A percentile compares a stretch with the other conserved stretches of the same genome.
Conservation (phyloP, 768 basidiomycete species). For the Pleurotus citrinopileatus region DNA sequence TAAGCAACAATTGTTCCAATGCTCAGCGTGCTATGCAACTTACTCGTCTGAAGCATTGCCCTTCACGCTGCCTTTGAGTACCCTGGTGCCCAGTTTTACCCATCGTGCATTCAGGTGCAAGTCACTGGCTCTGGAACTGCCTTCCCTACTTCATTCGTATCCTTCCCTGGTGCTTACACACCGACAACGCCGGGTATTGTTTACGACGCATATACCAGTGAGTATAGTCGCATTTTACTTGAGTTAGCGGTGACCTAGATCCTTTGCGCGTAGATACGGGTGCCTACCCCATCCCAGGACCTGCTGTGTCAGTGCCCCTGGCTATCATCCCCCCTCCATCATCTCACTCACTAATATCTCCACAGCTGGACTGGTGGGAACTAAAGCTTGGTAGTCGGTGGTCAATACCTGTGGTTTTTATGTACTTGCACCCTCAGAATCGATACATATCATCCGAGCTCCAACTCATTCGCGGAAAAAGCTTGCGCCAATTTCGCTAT, state of each 20-base stretch:
- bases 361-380: slow-evolving; percentile 9
- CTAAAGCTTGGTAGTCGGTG: too few species aligned
- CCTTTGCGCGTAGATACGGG: neutral
- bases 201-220: slow-evolving; percentile 6
- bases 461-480: neutral
- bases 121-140: slow-evolving; percentile 45
- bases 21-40: neutral
- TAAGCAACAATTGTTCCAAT: slow-evolving; percentile 15
- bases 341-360: neutral
- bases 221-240: neutral
- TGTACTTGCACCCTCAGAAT: too few species aligned
- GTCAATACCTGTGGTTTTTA: neutral
- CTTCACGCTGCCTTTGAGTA: slow-evolving; percentile 36
- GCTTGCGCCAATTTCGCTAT: neutral
- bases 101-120: slow-evolving; percentile 43
- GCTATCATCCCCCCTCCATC: neutral
- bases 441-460: too few species aligned
- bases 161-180: slow-evolving; percentile 47
- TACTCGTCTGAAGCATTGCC: slow-evolving; percentile 28
- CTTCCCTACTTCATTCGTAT: slow-evolving; percentile 41
- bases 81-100: slow-evolving; percentile 43
- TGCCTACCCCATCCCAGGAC: slow-evolving; percentile 8
- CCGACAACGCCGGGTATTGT: slow-evolving; percentile 7
- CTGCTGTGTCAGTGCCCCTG: slow-evolving; percentile 6
- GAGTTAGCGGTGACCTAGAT: neutral